Base-by-base conservation (phyloP, 2,329 filamentous ascomycete genomes). In the Aspergillus caelatus region DNA sequence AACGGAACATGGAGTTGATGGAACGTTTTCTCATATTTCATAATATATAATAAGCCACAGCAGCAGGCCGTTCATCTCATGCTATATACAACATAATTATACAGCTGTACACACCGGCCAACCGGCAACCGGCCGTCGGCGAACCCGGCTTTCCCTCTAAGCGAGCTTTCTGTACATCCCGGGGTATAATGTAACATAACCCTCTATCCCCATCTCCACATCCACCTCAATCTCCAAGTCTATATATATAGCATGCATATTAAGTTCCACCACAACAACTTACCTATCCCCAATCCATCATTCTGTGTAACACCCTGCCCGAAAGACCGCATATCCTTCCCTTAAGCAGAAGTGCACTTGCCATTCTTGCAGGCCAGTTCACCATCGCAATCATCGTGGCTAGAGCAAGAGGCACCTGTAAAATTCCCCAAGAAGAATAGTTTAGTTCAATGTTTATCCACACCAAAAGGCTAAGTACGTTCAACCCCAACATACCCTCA, bases 1-100 rank as follows among this genome's bases (percentile, higher is more conserved):
- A 74, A 73, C 65, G 71, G 71, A 48, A 74, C 73, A 1, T 74
- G 70, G 72, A 70, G 50, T 62, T 69, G 54, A 69, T 30, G 30
- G 9, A 54, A 7, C 12, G n/a, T 21, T 9, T 23, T 36, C 19
- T 14, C 2, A 21, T 19, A 52, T 26, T 30, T 30, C 21, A 10
- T 21, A 32, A 52, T 28, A 32, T n/a, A 30, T 52, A 52, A 12
- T n/a, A 14, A 32, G 28, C 28, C 23, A n/a, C 12, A 46, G 8
- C 5, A 12, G 2, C n/a, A 11, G 43, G 43, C 5, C 10, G 2
- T 14, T 9, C 43, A 23, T 21, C 4, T 14, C 21, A 14, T 46
- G 43, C 43, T 46, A 46, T 46, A 46, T 46, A 46, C 41, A 45
- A 32, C 41, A 43, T 21, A 1, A 34, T 46, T n/a, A 23, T 14